These are phyloP conservation scores for Sporisorium reilianum DNA, from an alignment of 1,284 basidiomycete genomes.

Conservation along the genomic window DNA sequence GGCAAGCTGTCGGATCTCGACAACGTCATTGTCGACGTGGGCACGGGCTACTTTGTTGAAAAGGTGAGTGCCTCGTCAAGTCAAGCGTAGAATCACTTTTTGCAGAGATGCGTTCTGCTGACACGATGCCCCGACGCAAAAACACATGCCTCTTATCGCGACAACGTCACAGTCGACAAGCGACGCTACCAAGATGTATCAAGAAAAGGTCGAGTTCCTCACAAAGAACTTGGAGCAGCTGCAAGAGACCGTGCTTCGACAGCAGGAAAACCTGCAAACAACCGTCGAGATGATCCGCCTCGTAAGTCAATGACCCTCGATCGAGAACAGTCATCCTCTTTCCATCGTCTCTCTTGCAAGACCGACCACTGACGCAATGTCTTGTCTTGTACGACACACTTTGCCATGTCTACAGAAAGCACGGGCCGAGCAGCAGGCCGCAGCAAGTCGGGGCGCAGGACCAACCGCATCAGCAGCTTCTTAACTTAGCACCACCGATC, in stretches of 20 bases:
- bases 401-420: constrained; percentile 48
- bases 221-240: constrained; percentile 64
- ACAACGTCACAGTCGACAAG: constrained; percentile 43
- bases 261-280: constrained; percentile 67
- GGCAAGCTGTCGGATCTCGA: constrained; percentile 86
- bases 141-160: too few species aligned
- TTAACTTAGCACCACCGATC: neutral
- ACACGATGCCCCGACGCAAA: too few species aligned
- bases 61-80: constrained; percentile 76
- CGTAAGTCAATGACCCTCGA: constrained; percentile 39
- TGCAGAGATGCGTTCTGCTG: neutral
- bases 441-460: constrained; percentile 17
- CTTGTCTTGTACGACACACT: neutral
- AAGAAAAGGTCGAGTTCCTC: constrained; percentile 63
- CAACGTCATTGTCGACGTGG: constrained; percentile 92
- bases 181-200: constrained; percentile 62
- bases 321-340: neutral
- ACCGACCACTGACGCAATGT: neutral
- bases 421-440: constrained; percentile 38
- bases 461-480: constrained; percentile 20
- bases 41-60: constrained; percentile 95
- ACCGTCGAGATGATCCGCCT: constrained; percentile 63
- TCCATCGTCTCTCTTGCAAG: too few species aligned
- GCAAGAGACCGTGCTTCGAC: constrained; percentile 64
- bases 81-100: too few species aligned